phyloP scores from a whole-genome alignment of 805 yeast genomes.

The Jamesozyma spencerorum region DNA sequence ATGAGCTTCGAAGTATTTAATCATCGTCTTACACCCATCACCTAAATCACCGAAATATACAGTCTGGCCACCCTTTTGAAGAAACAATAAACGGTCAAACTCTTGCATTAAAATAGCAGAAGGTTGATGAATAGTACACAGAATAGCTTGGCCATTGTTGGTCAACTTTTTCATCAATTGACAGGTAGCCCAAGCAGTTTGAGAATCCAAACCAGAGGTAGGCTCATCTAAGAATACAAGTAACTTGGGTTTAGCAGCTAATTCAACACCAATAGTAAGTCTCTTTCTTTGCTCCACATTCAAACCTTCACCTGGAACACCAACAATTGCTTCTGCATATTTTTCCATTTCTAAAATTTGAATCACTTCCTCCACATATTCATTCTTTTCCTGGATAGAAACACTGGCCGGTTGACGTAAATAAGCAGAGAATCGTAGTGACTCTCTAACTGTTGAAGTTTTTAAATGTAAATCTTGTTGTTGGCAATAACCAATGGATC shows the following conservation, averaged over 20 bases:
- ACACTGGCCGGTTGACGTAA: slow-evolving; percentile 53
- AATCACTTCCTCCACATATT: slow-evolving; percentile 56
- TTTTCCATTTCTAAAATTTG: slow-evolving; percentile 51
- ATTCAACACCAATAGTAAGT: slow-evolving; percentile 53
- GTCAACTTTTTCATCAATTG: slow-evolving; percentile 49
- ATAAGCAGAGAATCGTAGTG: slow-evolving; percentile 55
- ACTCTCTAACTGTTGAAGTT: slow-evolving; percentile 66
- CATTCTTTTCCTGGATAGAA: slow-evolving; percentile 47
- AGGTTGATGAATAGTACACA: slow-evolving; percentile 67
- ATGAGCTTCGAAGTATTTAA: slow-evolving; percentile 53
- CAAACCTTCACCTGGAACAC: slow-evolving; percentile 54
- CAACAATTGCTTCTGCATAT: slow-evolving; percentile 64
- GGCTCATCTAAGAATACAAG: slow-evolving; percentile 55
- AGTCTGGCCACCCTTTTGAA: slow-evolving; percentile 63
- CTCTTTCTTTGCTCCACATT: slow-evolving; percentile 54
- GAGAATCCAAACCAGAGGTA: slow-evolving; percentile 54
- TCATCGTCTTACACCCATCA: slow-evolving; percentile 45
- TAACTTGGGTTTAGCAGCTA: slow-evolving; percentile 52
- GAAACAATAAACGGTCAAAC: slow-evolving; percentile 65
- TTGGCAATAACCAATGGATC: slow-evolving; percentile 65
- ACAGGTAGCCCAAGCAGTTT: slow-evolving; percentile 52
- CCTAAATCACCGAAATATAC: slow-evolving; percentile 70
- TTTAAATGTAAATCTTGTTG: slow-evolving; percentile 66
- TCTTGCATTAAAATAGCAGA: slow-evolving; percentile 69
- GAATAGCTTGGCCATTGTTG: slow-evolving; percentile 53